These are phyloP conservation scores for Arthrobotrys entomopaga DNA, from an alignment of 2,329 filamentous ascomycete species.

Conservation along the genomic window DNA sequence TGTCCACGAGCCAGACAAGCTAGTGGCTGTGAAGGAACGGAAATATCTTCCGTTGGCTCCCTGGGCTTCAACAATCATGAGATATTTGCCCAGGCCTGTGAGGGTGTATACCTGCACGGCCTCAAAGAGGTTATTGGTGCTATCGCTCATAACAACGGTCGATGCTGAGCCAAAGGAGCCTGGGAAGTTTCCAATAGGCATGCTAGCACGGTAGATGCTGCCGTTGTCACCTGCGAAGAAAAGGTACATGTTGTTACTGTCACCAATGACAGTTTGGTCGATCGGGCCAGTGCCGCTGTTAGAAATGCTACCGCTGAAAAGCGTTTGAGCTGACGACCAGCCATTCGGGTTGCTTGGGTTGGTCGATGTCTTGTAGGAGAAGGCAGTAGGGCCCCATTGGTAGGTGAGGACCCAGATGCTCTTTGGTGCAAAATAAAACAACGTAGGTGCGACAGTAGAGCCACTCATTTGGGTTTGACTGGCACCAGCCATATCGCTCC, in stretches of 20 bases:
- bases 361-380: conserved; percentile 70
- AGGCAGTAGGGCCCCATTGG: conserved; percentile 71
- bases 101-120: conserved; percentile 74
- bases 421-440: conserved; percentile 73
- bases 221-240: conserved; percentile 76
- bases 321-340: conserved; percentile 68
- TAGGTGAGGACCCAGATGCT: conserved; percentile 73
- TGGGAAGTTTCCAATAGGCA: conserved; percentile 73
- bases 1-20: conserved; percentile 70
- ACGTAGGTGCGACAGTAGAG: conserved; percentile 69
- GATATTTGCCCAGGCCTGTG: conserved; percentile 68
- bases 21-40: conserved; percentile 72
- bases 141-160: conserved; percentile 67
- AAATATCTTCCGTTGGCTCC: conserved; percentile 71
- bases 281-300: conserved; percentile 68
- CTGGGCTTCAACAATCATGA: conserved; percentile 75
- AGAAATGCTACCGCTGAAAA: conserved; percentile 69
- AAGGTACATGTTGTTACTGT: conserved; percentile 71
- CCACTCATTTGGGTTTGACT: conserved; percentile 67
- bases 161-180: conserved; percentile 68
- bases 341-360: conserved; percentile 70
- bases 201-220: conserved; percentile 72
- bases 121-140: conserved; percentile 71
- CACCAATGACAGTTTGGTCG: conserved; percentile 73
- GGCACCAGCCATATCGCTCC: conserved; percentile 66